Conservation (phyloP, 805 yeast genomes). For the Pichia occidentalis region DNA sequence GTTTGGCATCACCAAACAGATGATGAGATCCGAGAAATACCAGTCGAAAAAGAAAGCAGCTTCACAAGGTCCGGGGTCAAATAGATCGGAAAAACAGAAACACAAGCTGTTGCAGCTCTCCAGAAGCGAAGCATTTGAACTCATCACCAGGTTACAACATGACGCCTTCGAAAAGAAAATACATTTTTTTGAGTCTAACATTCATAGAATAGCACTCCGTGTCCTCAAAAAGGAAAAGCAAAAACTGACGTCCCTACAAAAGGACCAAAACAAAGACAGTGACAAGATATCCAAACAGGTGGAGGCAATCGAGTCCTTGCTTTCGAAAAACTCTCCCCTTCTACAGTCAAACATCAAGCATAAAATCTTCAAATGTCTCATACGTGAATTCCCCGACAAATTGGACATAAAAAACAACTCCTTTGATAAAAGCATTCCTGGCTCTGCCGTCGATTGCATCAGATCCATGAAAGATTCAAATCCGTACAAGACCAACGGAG, state of each 20-base stretch:
- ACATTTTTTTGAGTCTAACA: conserved; percentile 29
- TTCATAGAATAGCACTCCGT: conserved; percentile 36
- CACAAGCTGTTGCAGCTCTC: conserved; percentile 33
- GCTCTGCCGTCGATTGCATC: conserved; percentile 22
- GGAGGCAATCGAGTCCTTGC: conserved; percentile 6
- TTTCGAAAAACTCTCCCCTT: conserved; percentile 3
- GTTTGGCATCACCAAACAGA: conserved; percentile 41
- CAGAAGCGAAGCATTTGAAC: conserved; percentile 37
- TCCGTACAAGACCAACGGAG: conserved; percentile 37
- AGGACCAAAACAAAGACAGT: background rate
- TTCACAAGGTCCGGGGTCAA: background rate
- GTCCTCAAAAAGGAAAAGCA: conserved; percentile 25
- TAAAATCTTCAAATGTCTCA: conserved; percentile 18
- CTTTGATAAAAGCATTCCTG: conserved; percentile 2
- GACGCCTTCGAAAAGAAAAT: conserved; percentile 44
- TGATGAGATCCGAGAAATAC: conserved; percentile 37
- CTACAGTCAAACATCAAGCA: conserved; percentile 12
- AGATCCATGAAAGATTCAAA: conserved; percentile 26
- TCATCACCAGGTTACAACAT: conserved; percentile 39
- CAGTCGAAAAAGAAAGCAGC: conserved; percentile 3
- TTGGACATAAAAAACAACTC: conserved; percentile 10
- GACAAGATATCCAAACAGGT: background rate
- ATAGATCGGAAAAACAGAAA: conserved; percentile 17
- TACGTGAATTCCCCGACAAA: conserved; percentile 11
- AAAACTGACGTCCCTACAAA: conserved; percentile 3